Evolutionary conservation across 495 filamentous ascomycete genomes (phyloP), one percentile per base, ranked within the genome.

Genomic region (Thozetella sp.): DNA sequence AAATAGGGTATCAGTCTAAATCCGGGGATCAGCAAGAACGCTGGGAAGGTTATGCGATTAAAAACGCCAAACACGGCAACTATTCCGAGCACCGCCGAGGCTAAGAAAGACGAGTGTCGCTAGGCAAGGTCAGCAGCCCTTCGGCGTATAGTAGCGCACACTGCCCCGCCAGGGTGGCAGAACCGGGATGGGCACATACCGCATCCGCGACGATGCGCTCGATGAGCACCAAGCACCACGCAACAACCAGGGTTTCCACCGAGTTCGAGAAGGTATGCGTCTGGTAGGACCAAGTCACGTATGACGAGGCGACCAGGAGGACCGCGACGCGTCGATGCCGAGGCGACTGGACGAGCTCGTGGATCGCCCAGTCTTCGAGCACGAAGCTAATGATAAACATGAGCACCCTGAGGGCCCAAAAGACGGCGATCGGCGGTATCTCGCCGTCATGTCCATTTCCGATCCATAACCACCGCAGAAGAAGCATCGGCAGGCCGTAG

Each of bases 221-320:
- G 66, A 97, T 90, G 67, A 98, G 78, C 53, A 97, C 93, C 73
- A 99, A 68, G 61, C 90, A 90, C 95, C 96, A 98, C 52, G 88
- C 81, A 19, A 99, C 93, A 26, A 91, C 82, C 64, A 99, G 80
- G 1, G 95, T 97, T 76, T 99, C 95, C 65, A 97, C 85, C 54
- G 93, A 93, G 74, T 99, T 99, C 70, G 95, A 98, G 76, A 99
- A 98, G 30, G 96, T 98, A 79, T 99, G 95, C 45, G 91, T 96
- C 77, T 99, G 95, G 78, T 91, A 97, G 45, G 96, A 97, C 96
- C 95, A 98, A 51, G 95, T 98, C 63, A 97, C 94, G 75, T 98
- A 99, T 22, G 91, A 96, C 17, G 95, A 98, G 46, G 93, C 93
- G 53, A 97, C 87, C 52, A 98, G 76, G 26, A 93, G 79, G 40